Base-by-base conservation (phyloP, 371 early-diverging fungal genomes). In the Circinella umbellata region DNA sequence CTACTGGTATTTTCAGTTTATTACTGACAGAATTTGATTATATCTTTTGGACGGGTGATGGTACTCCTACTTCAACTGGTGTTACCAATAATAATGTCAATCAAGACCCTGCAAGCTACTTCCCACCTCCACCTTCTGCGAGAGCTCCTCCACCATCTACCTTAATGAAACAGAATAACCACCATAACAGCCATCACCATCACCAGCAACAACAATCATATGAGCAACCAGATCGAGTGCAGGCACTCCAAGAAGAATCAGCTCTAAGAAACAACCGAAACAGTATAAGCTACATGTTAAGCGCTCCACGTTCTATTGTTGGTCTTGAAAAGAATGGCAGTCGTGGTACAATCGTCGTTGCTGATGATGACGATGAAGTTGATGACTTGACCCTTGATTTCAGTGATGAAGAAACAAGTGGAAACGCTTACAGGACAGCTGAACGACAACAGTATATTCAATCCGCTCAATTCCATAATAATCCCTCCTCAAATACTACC, bases 1-100 rank as follows among this genome's bases (percentile, higher is more conserved):
- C 91, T 1, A 87, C 88, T 3, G 84, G 81, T 5, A 78, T 93
- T 0, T 88, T 92, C 51, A 82, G 78, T 47, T 64, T 91, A 54
- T 75, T 93, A 67, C 70, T 92, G 72, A 85, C 84, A 4, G 91
- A 90, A 57, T 92, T 86, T 70, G 82, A 81, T 8, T 76, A 76
- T 36, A 80, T 90, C 11, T 92, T 92, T 53, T 70, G 65, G 63
- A 74, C 75, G 0, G 63, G 60, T 36, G 66, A 72, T 47, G 60
- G 64, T 20, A 69, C 66, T 8, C 57, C 57, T n/a, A 37, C 14
- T 13, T 15, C 51, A 35, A 51, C 27, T 42, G 11, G 9, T 42
- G 6, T 11, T 42, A 9, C 42, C 6, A 42, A 42, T 11, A 42
- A 42, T 42, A 42, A 3, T 42, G 42, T 42, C 9, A 42, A 42